These are phyloP conservation scores for Rachicladosporium sp. DNA, from an alignment of 2,329 filamentous ascomycete species.

Conservation along the genomic window DNA sequence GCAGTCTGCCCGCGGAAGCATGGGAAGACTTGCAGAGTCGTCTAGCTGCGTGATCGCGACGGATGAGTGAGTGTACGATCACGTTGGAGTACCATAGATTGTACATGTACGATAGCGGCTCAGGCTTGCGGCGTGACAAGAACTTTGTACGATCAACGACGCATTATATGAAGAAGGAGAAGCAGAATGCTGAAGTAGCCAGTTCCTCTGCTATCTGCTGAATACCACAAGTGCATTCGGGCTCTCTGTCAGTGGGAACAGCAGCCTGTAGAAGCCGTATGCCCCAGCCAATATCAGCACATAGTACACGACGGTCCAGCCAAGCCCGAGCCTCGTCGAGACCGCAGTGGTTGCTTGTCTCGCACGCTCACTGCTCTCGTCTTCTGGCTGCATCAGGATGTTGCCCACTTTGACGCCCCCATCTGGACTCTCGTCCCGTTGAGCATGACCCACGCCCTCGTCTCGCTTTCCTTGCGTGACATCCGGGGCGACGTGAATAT, in stretches of 20 bases:
- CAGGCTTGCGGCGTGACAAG: too few species aligned
- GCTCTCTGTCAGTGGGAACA: conserved; percentile 64
- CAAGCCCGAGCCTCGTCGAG: conserved; percentile 27
- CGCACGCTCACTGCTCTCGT: conserved; percentile 25
- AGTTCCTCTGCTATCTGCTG: too few species aligned
- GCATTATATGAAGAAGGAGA: too few species aligned
- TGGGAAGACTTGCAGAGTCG: conserved; percentile 20
- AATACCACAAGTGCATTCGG: conserved; percentile 33
- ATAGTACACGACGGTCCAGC: conserved; percentile 74
- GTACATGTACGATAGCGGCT: too few species aligned
- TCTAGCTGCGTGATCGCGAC: conserved; percentile 1
- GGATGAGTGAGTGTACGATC: too few species aligned
- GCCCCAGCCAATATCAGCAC: conserved; percentile 59
- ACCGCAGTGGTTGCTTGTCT: conserved; percentile 14
- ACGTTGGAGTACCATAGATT: too few species aligned
- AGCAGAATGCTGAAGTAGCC: too few species aligned
- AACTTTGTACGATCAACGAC: too few species aligned
- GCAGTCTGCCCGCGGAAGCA: conserved; percentile 13
- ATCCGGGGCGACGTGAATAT: conserved; percentile 15
- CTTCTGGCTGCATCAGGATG: conserved; percentile 8
- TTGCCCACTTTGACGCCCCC: conserved; percentile 8
- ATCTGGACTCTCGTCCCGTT: conserved; percentile 10
- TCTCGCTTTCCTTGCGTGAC: conserved; percentile 17
- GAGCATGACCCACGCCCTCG: too few species aligned
- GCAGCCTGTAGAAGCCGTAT: conserved; percentile 53